Base-by-base conservation (phyloP, 2,329 filamentous ascomycete species). In the Coniochaeta hoffmannii region DNA sequence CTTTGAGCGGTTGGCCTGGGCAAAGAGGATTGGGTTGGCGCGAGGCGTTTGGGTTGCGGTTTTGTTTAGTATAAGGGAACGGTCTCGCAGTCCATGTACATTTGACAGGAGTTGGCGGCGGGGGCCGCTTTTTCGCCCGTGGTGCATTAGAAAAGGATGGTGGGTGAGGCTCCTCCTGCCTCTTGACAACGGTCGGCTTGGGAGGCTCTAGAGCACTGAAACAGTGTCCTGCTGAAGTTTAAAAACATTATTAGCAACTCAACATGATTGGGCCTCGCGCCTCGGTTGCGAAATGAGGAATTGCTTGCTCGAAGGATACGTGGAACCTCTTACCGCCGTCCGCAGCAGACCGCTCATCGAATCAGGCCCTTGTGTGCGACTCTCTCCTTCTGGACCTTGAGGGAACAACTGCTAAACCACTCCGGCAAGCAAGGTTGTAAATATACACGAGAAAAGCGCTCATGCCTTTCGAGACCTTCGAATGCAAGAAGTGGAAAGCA, bases 1-100 rank as follows among this genome's bases (percentile, higher is more conserved):
- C n/a, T n/a, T 65, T 64, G 61, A 65, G 60, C 63, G 64, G 61
- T 51, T 51, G 55, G 58, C 54, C 57, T 57, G 56, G 59, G 55
- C n/a, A 51, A 60, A 53, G 50, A 55, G 52, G 55, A 56, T 53
- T 49, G 59, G 55, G 58, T 56, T 49, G 54, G 62, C 58, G 60
- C 58, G 60, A 57, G 58, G 64, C 63, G 57, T 63, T 65, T 62
- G 56, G 63, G 54, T 55, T 57, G 56, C 51, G 56, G 57, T 54
- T 58, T 61, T 57, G 59, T 62, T 61, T 65, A 61, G 58, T 61
- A 51, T 55, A 57, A 55, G 59, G 56, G 56, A 53, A n/a, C 44
- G 53, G 56, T 53, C 46, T 50, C 34, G 49, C 24, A 55, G 53
- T 58, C 57, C 41, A 57, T 61, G 60, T 63, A 62, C 51, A 63